phyloP scores from a whole-genome alignment of 139 green algal species.

The Coccomyxa sp. region DNA sequence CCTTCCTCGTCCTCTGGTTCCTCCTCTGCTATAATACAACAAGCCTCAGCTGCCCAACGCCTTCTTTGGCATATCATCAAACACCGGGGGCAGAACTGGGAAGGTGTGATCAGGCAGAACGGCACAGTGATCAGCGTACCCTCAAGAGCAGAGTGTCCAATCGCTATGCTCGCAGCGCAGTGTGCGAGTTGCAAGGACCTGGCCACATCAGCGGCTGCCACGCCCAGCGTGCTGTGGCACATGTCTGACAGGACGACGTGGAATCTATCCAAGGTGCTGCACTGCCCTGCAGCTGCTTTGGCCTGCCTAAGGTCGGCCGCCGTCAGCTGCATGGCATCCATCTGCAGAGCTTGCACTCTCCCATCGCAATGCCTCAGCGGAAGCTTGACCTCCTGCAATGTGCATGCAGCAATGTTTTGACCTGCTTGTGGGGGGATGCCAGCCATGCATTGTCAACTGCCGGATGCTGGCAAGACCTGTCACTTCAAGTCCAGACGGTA shows the following conservation, averaged over 20 bases:
- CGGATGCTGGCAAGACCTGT: background rate
- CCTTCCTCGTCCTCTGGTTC: constrained; percentile 8
- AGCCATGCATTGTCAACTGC: background rate
- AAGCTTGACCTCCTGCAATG: constrained; percentile 35
- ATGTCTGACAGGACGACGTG: constrained; percentile 78
- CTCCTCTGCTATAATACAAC: background rate
- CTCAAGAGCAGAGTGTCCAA: constrained; percentile 22
- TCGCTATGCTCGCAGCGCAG: constrained; percentile 69
- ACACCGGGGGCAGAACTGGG: background rate
- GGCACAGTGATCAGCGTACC: background rate
- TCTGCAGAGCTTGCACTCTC: constrained; percentile 49
- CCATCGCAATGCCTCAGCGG: constrained; percentile 61
- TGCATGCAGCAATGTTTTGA: background rate
- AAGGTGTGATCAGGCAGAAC: too few species aligned
- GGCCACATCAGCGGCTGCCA: constrained; percentile 52
- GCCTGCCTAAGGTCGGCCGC: background rate
- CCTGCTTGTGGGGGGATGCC: background rate
- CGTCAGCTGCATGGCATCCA: constrained; percentile 11
- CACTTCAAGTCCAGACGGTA: background rate
- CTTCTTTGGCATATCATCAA: too few species aligned
- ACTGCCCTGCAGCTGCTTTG: background rate
- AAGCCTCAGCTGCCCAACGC: too few species aligned
- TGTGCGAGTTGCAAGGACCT: constrained; percentile 71
- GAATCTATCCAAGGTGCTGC: constrained; percentile 38
- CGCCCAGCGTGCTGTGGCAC: constrained; percentile 68